phyloP scores from a whole-genome alignment of 176 grass and related monocot species.

The Panicum miliaceum region DNA sequence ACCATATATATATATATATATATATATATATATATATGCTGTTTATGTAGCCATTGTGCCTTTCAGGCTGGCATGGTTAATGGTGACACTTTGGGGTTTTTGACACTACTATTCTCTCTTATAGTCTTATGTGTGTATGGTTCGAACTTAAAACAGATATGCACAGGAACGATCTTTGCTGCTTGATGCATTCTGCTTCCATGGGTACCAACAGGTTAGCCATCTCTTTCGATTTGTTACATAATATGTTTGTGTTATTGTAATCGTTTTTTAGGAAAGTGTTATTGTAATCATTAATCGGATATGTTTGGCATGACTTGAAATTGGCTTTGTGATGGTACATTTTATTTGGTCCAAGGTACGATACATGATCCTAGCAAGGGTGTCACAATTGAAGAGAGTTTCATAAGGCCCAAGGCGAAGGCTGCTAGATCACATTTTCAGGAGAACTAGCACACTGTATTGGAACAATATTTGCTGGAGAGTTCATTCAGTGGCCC shows the following conservation, averaged over 20 bases:
- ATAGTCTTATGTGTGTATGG: conserved; percentile 49
- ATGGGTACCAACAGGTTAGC: conserved; percentile 86
- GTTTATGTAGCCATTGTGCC: conserved; percentile 9
- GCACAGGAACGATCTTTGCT: conserved; percentile 49
- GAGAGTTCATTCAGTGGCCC: too few relatives aligned
- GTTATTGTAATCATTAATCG: neutral
- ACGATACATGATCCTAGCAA: conserved; percentile 86
- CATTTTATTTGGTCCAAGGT: conserved; percentile 50
- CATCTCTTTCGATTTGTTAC: neutral
- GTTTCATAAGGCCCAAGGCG: conserved; percentile 54
- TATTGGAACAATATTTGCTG: too few relatives aligned
- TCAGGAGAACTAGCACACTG: neutral
- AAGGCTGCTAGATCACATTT: conserved; percentile 46
- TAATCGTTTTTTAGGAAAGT: too few relatives aligned
- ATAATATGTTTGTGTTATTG: neutral
- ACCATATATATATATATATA: too few relatives aligned
- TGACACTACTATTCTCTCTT: neutral
- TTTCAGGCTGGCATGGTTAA: conserved; percentile 12
- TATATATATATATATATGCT: too few relatives aligned
- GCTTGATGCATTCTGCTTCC: conserved; percentile 73
- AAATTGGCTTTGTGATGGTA: neutral
- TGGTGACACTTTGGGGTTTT: neutral
- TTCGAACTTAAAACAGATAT: conserved; percentile 58
- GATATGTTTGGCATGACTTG: neutral
- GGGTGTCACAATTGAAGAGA: conserved; percentile 76